Base-by-base conservation (phyloP, 108 stramenopile genomes). In the Conticribra guillardii region DNA sequence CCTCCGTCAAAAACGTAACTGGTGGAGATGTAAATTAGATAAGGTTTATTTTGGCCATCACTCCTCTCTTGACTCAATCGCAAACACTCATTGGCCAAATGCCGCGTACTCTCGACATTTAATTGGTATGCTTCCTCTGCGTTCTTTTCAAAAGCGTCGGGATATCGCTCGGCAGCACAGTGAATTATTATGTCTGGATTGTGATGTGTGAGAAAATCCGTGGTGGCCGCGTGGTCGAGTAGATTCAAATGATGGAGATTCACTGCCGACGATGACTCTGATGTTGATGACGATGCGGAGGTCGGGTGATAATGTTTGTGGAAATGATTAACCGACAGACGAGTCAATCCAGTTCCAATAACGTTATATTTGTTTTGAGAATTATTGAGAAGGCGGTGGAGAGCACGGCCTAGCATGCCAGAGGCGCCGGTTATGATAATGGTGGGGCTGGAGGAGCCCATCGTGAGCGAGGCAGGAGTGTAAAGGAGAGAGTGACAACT, bases 1-100 rank as follows among this genome's bases (percentile, higher is more conserved):
- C 66, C 74, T 11, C 74, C 74, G 53, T 75, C 74, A 44, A 75
- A 75, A 15, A 75, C 74, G 31, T 67, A 75, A 19, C 66, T 67
- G 0, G 74, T 75, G 18, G 66, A 75, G 2, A 75, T 50, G 52
- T 75, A 75, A 28, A 75, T 67, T 19, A 75, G 47, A 55, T 17
- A 47, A 32, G 74, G 66, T 29, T 29, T 64, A 1, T 63, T 63
- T 26, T 37, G 0, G 0, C 52, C 31, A 19, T n/a, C 24, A 0
- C 1, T 14, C 11, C 37, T 52, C n/a, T 49, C 26, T 32, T 55
- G 32, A n/a, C 22, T 58, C 18, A 70, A 58, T 19, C 70, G 58
- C 46, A 54, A 28, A 60, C 50, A 54, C 26, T 61, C 60, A 9
- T 46, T 28, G 2, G 74, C 65, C 45, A 75, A 64, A 41, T 75